A percentile compares a stretch with the other conserved stretches of the same genome.
These are phyloP conservation scores for Aspergillus melleus DNA, from an alignment of 2,329 filamentous ascomycete species.

Conservation along the genomic window DNA sequence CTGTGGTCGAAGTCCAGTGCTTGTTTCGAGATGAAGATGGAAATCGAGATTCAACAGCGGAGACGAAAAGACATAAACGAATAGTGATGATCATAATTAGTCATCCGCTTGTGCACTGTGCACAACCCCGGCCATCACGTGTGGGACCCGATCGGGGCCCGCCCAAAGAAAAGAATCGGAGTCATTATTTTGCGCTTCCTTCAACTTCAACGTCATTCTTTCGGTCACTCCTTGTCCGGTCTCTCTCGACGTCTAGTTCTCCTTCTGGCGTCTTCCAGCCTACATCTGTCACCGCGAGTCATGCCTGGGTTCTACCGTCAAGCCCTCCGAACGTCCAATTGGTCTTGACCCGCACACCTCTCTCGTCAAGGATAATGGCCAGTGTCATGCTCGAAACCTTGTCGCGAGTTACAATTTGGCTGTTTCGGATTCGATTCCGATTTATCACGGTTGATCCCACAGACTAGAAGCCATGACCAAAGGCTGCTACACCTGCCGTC, in stretches of 20 bases:
- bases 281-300: neutral
- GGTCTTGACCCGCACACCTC: neutral
- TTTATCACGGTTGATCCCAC: neutral
- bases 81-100: too few relatives aligned
- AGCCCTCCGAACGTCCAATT: neutral
- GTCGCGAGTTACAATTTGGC: conserved; percentile 13
- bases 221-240: neutral
- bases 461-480: conserved; percentile 34
- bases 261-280: neutral
- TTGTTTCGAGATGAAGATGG: neutral
- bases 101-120: too few relatives aligned
- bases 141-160: too few relatives aligned
- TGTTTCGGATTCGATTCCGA: neutral
- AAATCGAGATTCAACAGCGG: neutral
- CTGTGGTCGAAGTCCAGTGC: neutral
- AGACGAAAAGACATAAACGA: neutral
- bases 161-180: neutral
- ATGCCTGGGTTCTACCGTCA: neutral
- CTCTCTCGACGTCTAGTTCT: neutral
- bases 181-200: neutral
- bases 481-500: conserved; percentile 47
- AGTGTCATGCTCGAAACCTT: conserved; percentile 18
- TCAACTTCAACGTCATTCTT: neutral
- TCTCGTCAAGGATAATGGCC: conserved; percentile 21
- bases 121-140: too few relatives aligned